Percentiles rank a stretch among this genome's conserved stretches.
These are phyloP conservation scores for Pseudogymnoascus sp. DNA, from an alignment of 2,329 filamentous ascomycete genomes.

Conservation along the genomic window DNA sequence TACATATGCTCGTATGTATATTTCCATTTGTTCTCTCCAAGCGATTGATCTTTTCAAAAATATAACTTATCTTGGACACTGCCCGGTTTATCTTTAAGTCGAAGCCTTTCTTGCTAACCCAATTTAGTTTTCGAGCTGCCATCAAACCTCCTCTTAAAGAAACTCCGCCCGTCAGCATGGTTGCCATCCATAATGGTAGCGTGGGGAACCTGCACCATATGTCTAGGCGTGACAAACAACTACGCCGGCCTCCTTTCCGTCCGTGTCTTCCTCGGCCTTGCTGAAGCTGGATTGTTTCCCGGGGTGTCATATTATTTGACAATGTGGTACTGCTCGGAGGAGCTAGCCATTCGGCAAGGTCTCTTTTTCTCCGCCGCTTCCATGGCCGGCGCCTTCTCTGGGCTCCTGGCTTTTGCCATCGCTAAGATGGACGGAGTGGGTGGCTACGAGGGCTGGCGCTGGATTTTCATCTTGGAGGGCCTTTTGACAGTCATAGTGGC, in stretches of 20 bases:
- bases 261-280: constrained; percentile 24
- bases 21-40: background rate
- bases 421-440: constrained; percentile 41
- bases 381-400: constrained; percentile 40
- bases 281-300: constrained; percentile 28
- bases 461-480: constrained; percentile 46
- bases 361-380: constrained; percentile 35
- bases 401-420: constrained; percentile 40
- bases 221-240: constrained; percentile 60
- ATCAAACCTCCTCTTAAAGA: constrained; percentile 35
- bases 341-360: constrained; percentile 43
- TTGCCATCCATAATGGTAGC: constrained; percentile 56
- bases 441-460: constrained; percentile 41
- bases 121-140: constrained; percentile 22
- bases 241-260: constrained; percentile 55
- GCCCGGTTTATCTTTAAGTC: background rate
- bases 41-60: background rate
- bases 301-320: constrained; percentile 43
- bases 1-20: constrained; percentile 34
- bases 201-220: constrained; percentile 65
- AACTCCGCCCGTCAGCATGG: constrained; percentile 48
- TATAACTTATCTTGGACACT: background rate
- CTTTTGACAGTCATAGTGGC: constrained; percentile 36
- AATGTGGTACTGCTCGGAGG: constrained; percentile 52
- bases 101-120: background rate